Evolutionary conservation across 805 yeast species (phyloP).

Genomic region (Ogataea siamensis): DNA sequence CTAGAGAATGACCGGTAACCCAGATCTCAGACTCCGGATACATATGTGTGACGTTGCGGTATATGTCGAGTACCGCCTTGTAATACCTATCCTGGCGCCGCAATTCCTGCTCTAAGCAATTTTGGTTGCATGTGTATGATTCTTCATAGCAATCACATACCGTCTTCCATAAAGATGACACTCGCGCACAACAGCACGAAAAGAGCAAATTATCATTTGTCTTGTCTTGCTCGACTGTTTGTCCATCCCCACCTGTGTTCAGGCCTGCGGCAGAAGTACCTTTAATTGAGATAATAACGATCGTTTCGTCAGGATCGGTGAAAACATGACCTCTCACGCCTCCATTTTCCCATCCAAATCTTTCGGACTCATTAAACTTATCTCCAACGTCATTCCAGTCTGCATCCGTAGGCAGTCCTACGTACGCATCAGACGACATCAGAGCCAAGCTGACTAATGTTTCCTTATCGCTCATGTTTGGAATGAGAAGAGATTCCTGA

Average conservation of each 20-base stretch:
- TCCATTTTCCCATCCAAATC: constrained; percentile 82
- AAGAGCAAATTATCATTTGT: constrained; percentile 84
- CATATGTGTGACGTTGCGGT: constrained; percentile 59
- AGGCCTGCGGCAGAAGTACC: constrained; percentile 88
- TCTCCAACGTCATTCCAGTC: constrained; percentile 73
- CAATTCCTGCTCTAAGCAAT: constrained; percentile 77
- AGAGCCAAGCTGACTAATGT: constrained; percentile 75
- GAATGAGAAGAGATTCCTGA: constrained; percentile 52
- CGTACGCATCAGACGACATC: constrained; percentile 91
- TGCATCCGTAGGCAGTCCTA: constrained; percentile 66
- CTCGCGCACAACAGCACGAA: constrained; percentile 94
- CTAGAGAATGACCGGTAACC: constrained; percentile 94
- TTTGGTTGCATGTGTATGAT: constrained; percentile 84
- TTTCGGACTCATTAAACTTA: constrained; percentile 49
- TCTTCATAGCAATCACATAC: constrained; percentile 91
- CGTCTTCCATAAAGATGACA: constrained; percentile 87
- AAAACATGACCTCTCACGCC: constrained; percentile 93
- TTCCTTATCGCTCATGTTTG: constrained; percentile 71
- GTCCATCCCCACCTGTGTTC: constrained; percentile 46
- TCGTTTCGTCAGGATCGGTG: constrained; percentile 50
- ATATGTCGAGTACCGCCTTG: constrained; percentile 73
- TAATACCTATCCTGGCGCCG: constrained; percentile 77
- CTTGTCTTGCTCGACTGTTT: constrained; percentile 79
- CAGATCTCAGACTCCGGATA: constrained; percentile 78
- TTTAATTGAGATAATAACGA: constrained; percentile 77